These are phyloP conservation scores for Hyparrhenia diplandra DNA, from an alignment of 176 grass and related monocot genomes.

Conservation along the genomic window DNA sequence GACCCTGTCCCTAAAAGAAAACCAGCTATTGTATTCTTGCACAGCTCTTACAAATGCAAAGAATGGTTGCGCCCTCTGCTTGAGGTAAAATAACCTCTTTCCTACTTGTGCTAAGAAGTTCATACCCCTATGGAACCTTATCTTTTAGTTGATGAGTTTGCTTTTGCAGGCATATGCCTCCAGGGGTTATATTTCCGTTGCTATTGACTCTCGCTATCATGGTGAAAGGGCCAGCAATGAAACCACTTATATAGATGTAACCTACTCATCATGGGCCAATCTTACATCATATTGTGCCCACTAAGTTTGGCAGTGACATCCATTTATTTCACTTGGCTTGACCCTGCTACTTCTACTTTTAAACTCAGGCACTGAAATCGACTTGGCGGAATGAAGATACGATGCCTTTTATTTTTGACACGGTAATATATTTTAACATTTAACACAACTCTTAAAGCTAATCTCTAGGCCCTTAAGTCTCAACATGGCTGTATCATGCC, in stretches of 20 bases:
- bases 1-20: slow-evolving; percentile 51
- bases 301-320: neutral
- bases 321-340: neutral
- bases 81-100: slow-evolving; percentile 50
- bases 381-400: slow-evolving; percentile 75
- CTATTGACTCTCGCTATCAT: slow-evolving; percentile 87
- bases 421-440: slow-evolving; percentile 45
- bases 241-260: slow-evolving; percentile 80
- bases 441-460: slow-evolving; percentile 7
- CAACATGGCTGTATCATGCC: neutral
- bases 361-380: slow-evolving; percentile 66
- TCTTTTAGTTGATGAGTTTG: neutral
- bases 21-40: slow-evolving; percentile 76
- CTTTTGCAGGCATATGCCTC: slow-evolving; percentile 81
- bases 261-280: slow-evolving; percentile 1
- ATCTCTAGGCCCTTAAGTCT: neutral
- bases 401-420: slow-evolving; percentile 98
- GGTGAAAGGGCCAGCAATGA: slow-evolving; percentile 75
- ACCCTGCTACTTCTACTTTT: slow-evolving; percentile 1
- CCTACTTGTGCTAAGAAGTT: neutral
- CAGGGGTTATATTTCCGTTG: slow-evolving; percentile 76
- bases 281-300: neutral
- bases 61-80: slow-evolving; percentile 88
- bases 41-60: slow-evolving; percentile 96
- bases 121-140: neutral